Evolutionary conservation across 306 rosid genomes (phyloP).

Genomic region (Fagus crenata): DNA sequence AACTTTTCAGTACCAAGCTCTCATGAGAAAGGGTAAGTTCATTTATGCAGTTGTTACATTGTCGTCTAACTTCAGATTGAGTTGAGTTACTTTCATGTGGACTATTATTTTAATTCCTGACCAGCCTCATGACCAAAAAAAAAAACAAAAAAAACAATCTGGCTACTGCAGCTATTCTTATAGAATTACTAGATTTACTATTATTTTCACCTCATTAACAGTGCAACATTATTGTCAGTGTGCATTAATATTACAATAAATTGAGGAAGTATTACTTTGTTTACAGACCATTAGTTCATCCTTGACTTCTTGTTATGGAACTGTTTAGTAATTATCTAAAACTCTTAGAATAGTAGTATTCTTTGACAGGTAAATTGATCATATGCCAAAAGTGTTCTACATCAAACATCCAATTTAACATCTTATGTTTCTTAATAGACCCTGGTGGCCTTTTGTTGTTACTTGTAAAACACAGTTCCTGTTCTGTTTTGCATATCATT

Average conservation of each 20-base stretch:
- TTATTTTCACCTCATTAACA: too few relatives aligned
- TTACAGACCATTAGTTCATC: too few relatives aligned
- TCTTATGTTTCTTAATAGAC: neutral
- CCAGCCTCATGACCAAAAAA: too few relatives aligned
- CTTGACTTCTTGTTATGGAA: too few relatives aligned
- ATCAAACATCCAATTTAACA: neutral
- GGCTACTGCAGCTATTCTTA: too few relatives aligned
- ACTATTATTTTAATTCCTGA: too few relatives aligned
- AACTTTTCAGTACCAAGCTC: constrained; percentile 48
- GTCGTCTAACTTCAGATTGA: neutral
- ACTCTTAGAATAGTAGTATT: neutral
- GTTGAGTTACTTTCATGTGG: neutral
- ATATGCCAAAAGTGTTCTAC: neutral
- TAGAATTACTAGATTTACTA: too few relatives aligned
- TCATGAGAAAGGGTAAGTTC: constrained; percentile 38
- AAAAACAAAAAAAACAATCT: too few relatives aligned
- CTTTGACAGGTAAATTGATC: neutral
- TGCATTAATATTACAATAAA: too few relatives aligned
- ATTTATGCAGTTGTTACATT: neutral
- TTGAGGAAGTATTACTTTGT: too few relatives aligned
- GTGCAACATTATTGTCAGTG: too few relatives aligned
- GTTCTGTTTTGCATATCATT: neutral
- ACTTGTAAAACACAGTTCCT: neutral
- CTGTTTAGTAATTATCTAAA: neutral
- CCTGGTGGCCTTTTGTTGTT: neutral